Evolutionary conservation across 306 rosid species (phyloP).

Genomic region (Medicago arabica): DNA sequence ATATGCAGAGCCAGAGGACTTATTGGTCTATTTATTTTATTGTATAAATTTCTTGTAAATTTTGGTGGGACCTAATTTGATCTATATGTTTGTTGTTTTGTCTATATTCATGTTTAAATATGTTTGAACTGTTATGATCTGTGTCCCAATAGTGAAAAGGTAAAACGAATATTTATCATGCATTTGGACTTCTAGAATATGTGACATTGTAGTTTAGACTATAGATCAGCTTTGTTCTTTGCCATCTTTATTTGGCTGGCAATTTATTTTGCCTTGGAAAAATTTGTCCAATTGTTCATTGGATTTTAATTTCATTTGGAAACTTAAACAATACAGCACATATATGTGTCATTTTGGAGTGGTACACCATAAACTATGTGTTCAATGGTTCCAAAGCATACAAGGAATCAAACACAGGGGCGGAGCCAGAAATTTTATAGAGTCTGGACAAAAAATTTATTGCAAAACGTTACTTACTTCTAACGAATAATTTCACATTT

Average conservation of each 20-base stretch:
- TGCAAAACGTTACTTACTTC: too few relatives aligned
- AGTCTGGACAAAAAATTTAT: too few relatives aligned
- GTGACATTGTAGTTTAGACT: background rate
- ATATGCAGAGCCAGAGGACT: constrained; percentile 39
- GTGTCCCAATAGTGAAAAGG: constrained; percentile 26
- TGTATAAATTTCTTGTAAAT: constrained; percentile 45
- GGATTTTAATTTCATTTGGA: background rate
- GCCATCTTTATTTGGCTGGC: background rate
- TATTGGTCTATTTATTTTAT: constrained; percentile 39
- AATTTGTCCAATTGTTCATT: background rate
- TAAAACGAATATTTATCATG: constrained; percentile 33
- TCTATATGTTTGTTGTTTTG: constrained; percentile 28
- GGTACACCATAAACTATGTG: background rate
- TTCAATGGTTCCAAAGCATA: background rate
- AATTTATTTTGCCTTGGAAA: background rate
- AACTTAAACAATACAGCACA: background rate
- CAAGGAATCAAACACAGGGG: background rate
- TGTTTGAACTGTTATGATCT: constrained; percentile 39
- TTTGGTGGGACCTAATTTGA: constrained; percentile 40
- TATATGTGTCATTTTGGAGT: background rate
- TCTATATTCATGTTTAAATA: constrained; percentile 25
- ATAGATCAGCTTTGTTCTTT: too few relatives aligned
- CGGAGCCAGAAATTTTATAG: too few relatives aligned
- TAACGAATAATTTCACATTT: too few relatives aligned
- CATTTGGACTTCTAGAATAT: constrained; percentile 23